These are phyloP conservation scores for Leccinum sublutescens DNA, from an alignment of 768 basidiomycete genomes.

Conservation along the genomic window DNA sequence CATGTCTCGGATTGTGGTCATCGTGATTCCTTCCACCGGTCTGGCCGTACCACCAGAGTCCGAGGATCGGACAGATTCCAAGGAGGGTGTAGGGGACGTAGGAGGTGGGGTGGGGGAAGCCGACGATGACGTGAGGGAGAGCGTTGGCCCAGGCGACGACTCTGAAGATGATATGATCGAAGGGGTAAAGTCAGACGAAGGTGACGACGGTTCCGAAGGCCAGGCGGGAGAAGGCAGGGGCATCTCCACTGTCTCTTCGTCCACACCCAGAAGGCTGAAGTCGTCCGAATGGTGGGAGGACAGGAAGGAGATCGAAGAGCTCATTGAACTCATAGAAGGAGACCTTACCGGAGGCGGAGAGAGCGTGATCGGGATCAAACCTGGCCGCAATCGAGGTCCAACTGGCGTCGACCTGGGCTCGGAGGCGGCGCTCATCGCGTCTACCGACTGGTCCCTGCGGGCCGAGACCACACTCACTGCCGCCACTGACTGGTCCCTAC, in stretches of 20 bases:
- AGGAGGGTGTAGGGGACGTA: conserved; percentile 37
- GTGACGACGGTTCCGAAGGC: conserved; percentile 32
- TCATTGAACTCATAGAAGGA: conserved; percentile 39
- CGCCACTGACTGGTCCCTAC: conserved; percentile 45
- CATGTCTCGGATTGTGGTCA: too few species aligned
- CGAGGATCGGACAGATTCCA: conserved; percentile 5
- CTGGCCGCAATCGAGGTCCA: conserved; percentile 26
- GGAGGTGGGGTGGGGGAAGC: conserved; percentile 35
- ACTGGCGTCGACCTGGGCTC: conserved; percentile 28
- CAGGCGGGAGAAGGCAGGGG: conserved; percentile 38
- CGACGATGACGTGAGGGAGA: conserved; percentile 40
- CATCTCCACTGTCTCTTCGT: conserved; percentile 22
- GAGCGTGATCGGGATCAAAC: conserved; percentile 34
- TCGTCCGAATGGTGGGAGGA: conserved; percentile 78
- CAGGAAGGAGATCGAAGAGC: conserved; percentile 42
- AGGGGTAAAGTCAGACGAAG: conserved; percentile 28
- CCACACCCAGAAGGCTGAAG: conserved; percentile 42
- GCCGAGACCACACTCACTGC: conserved; percentile 40
- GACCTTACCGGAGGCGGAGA: conserved; percentile 45
- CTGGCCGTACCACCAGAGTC: too few species aligned
- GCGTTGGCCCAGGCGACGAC: conserved; percentile 35
- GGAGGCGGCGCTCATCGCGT: conserved; percentile 42
- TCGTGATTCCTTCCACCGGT: too few species aligned
- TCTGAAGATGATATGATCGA: conserved; percentile 35
- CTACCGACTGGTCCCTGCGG: conserved; percentile 44